Percentiles rank a stretch among this genome's conserved stretches.
These are phyloP conservation scores for Crithidia sp. DNA, from an alignment of 208 protist species.

Conservation along the genomic window DNA sequence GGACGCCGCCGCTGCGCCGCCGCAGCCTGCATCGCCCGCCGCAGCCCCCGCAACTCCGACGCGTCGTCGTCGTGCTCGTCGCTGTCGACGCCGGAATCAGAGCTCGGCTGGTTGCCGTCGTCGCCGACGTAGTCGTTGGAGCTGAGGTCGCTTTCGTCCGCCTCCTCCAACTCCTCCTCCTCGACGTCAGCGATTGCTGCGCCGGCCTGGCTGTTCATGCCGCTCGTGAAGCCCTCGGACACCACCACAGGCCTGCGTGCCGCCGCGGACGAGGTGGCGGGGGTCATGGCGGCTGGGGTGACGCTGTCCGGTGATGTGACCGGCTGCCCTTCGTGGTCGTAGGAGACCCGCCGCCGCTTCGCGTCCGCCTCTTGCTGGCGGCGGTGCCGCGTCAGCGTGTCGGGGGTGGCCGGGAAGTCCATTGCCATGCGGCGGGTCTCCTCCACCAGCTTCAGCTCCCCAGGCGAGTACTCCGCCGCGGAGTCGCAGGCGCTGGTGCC, in stretches of 20 bases:
- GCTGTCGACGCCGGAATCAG: conserved; percentile 37
- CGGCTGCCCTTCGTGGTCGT: conserved; percentile 30
- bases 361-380: conserved; percentile 24
- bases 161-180: conserved; percentile 14
- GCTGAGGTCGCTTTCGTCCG: conserved; percentile 25
- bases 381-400: conserved; percentile 26
- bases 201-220: not conserved
- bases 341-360: conserved; percentile 18
- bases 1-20: conserved; percentile 9
- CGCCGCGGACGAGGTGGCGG: not conserved
- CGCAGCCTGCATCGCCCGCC: conserved; percentile 20
- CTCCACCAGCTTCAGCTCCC: conserved; percentile 27
- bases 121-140: conserved; percentile 51
- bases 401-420: conserved; percentile 41
- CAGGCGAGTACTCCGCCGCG: conserved; percentile 20
- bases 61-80: conserved; percentile 34
- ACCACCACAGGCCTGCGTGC: not conserved
- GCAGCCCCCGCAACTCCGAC: conserved; percentile 36
- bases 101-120: conserved; percentile 67
- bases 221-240: not conserved
- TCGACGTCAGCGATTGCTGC: not conserved
- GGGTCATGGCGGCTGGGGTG: not conserved
- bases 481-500: too few species aligned
- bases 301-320: not conserved
- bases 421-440: conserved; percentile 19